Percentiles rank a stretch among this genome's conserved stretches.
Evolutionary conservation across 2,329 filamentous ascomycete genomes (phyloP).

Genomic region (Fusarium tuaranense): DNA sequence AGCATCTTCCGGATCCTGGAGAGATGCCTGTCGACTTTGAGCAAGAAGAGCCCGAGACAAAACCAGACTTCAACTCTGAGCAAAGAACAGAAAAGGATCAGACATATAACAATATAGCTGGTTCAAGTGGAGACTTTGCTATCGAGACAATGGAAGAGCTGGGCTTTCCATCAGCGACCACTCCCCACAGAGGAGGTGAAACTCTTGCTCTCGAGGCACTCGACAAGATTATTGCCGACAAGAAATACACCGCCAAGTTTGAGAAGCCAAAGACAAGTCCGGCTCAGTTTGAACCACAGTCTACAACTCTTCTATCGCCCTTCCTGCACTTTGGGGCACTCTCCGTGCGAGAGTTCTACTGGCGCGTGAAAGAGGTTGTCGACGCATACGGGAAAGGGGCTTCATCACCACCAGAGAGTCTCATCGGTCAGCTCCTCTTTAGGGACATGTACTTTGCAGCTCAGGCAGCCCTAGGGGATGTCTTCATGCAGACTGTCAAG

Average conservation of each 20-base stretch:
- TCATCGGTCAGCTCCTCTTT: conserved; percentile 80
- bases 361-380: conserved; percentile 74
- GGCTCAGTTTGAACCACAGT: conserved; percentile 77
- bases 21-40: conserved; percentile 69
- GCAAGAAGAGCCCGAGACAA: conserved; percentile 62
- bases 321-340: conserved; percentile 81
- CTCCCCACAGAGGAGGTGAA: conserved; percentile 79
- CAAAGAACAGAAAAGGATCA: conserved; percentile 66
- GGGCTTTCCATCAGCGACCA: conserved; percentile 73
- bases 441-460: conserved; percentile 88
- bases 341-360: conserved; percentile 79
- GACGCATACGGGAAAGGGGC: conserved; percentile 66
- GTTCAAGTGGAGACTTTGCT: conserved; percentile 75
- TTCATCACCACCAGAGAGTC: conserved; percentile 73
- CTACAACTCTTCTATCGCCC: conserved; percentile 79
- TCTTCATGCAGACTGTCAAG: conserved; percentile 72
- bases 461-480: conserved; percentile 74
- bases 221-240: conserved; percentile 68
- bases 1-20: conserved; percentile 72
- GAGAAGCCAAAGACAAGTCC: conserved; percentile 82
- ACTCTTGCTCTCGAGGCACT: conserved; percentile 70
- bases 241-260: conserved; percentile 78
- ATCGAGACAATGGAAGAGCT: conserved; percentile 79
- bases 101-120: conserved; percentile 71
- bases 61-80: conserved; percentile 70